phyloP scores from a whole-genome alignment of 164 flowering plant species.

The Sextonia rubra region DNA sequence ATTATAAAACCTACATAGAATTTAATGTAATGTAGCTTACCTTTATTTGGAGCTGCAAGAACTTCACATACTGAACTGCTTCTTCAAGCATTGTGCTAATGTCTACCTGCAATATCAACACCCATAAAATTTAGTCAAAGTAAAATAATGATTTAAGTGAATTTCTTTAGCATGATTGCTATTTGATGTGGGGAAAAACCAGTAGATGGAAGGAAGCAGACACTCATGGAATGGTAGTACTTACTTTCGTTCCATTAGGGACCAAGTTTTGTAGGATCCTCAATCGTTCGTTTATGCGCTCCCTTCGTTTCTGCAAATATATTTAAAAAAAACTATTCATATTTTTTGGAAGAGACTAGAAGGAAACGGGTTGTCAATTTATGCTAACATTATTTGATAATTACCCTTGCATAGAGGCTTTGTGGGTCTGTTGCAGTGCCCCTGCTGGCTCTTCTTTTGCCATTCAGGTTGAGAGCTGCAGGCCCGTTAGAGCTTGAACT shows the following conservation, averaged over 20 bases:
- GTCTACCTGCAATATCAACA: constrained; percentile 54
- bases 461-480: constrained; percentile 29
- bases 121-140: background rate
- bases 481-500: constrained; percentile 25
- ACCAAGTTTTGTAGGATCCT: constrained; percentile 77
- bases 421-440: constrained; percentile 93
- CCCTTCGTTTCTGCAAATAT: constrained; percentile 77
- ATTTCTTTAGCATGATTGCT: background rate
- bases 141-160: background rate
- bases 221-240: constrained; percentile 1
- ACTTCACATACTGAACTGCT: constrained; percentile 92
- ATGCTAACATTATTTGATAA: background rate
- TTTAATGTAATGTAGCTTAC: constrained; percentile 28
- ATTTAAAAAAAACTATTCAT: background rate
- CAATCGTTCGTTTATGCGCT: constrained; percentile 78
- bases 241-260: constrained; percentile 95
- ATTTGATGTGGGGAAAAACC: background rate
- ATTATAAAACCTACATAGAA: background rate
- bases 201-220: background rate
- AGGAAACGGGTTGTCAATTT: background rate
- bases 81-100: constrained; percentile 99
- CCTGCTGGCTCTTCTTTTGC: constrained; percentile 65
- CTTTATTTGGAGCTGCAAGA: constrained; percentile 95
- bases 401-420: constrained; percentile 97
- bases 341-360: background rate